phyloP scores from a whole-genome alignment of 306 rosid species.

The Corylus americana region DNA sequence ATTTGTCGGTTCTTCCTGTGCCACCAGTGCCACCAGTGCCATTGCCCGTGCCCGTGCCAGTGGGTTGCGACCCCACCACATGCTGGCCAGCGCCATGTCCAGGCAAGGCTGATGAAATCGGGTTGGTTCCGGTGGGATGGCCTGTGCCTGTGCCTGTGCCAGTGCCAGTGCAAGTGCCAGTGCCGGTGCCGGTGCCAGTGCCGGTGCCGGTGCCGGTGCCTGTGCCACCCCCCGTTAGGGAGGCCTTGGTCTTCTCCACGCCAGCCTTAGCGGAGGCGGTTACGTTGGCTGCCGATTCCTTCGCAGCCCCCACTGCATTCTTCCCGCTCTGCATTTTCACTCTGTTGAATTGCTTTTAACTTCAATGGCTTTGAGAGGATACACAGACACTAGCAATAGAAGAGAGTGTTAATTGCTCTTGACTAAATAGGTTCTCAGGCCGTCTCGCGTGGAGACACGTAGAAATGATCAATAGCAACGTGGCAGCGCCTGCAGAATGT shows the following conservation, averaged over 20 bases:
- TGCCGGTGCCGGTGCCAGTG: background rate
- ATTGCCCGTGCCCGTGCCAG: no score
- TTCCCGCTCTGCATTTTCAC: conserved; percentile 57
- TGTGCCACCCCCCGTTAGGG: conserved; percentile 31
- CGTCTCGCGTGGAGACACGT: background rate
- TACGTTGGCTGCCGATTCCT: conserved; percentile 37
- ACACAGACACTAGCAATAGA: no score
- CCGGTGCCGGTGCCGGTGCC: background rate
- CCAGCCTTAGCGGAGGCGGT: conserved; percentile 79
- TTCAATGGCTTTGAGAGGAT: no score
- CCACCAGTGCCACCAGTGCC: no score
- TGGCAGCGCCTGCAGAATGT: background rate
- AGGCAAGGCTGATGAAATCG: conserved; percentile 16
- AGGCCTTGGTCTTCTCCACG: conserved; percentile 75
- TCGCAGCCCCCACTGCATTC: conserved; percentile 33
- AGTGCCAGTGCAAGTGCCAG: background rate
- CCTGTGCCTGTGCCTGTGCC: no score
- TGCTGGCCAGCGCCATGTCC: conserved; percentile 22
- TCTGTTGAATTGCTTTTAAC: background rate
- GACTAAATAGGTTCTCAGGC: background rate
- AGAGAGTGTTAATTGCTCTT: no score
- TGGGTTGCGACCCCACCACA: no score
- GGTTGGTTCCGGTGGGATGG: no score
- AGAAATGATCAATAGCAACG: background rate
- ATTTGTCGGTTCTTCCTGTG: no score